A percentile compares a stretch with the other conserved stretches of the same genome.
These are phyloP conservation scores for Hypoxylon cercidicola DNA, from an alignment of 495 filamentous ascomycete genomes.

Conservation along the genomic window DNA sequence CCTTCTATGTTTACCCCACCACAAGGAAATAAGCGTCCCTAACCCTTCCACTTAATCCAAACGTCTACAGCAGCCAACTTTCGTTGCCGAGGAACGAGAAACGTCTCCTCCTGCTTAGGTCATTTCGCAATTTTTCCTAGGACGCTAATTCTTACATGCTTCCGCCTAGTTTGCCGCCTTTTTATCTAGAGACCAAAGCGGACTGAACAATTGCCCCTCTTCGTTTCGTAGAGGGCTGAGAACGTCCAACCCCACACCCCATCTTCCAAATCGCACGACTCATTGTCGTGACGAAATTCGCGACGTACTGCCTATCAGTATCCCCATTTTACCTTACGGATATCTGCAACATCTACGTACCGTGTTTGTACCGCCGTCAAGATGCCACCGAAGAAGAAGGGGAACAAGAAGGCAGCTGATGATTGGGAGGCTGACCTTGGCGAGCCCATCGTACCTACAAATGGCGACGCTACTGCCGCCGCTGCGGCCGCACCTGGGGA, in stretches of 20 bases:
- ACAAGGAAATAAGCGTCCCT: conserved; percentile 32
- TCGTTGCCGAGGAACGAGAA: neutral
- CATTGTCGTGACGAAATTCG: no score
- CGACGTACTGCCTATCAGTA: no score
- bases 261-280: neutral
- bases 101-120: neutral
- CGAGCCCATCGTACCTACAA: conserved; percentile 69
- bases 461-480: conserved; percentile 52
- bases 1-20: conserved; percentile 28
- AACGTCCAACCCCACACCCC: conserved; percentile 22
- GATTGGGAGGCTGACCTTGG: conserved; percentile 98
- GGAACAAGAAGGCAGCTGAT: conserved; percentile 84
- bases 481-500: conserved; percentile 55
- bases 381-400: conserved; percentile 96
- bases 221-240: conserved; percentile 10
- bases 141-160: conserved; percentile 10
- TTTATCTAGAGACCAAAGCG: conserved; percentile 5
- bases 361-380: conserved; percentile 25
- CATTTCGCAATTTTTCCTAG: neutral
- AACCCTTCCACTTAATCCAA: conserved; percentile 25
- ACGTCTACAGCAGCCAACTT: neutral
- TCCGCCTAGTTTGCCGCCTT: conserved; percentile 10
- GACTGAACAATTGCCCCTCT: conserved; percentile 24
- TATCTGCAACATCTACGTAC: neutral
- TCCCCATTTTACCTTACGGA: neutral